Evolutionary conservation across 2,329 filamentous ascomycete genomes (phyloP), one percentile per base, ranked within the genome.

Genomic region (Colletotrichum chlorophyti): DNA sequence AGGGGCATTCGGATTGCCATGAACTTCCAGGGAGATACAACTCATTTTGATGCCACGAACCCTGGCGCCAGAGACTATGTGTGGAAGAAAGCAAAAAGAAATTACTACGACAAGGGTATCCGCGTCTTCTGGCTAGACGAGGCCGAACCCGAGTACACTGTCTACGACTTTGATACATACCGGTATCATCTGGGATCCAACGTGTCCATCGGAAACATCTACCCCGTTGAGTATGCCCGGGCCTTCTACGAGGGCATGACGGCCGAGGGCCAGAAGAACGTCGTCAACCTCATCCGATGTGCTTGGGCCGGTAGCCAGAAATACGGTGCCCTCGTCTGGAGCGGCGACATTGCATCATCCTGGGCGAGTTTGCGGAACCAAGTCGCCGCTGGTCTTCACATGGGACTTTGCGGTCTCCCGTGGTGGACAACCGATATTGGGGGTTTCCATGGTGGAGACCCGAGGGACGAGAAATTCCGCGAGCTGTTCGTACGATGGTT

Each of bases 351-450:
- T 57, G 86, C 86, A 0, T 85, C 81, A 0, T 86, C 83, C 0
- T 90, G 86, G 87, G 70, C 69, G 3, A 84, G 78, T 23, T 76
- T 89, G 43, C 78, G 83, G 4, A 79, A 83, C 57, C 85, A 90
- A 67, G 72, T 89, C 3, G 77, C 83, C 0, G 86, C 87, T 0
- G 87, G 87, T 0, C 72, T 90, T 17, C 87, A 87, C 66, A 88
- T 88, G 82, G 87, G 85, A 0, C 71, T 89, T 5, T 77, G 84
- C 0, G 87, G 87, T 0, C 77, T 89, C 9, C 80, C 85, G 0
- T 89, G 86, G 86, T 90, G 85, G 84, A 90, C 87, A 0, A 90
- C 86, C 1, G 87, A 90, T 64, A 89, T 90, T 49, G 87, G 87
- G 2, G 87, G 87, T 1, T 90, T 90, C 65, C 86, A 89, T 65